Conservation (phyloP, 139 green algal species). For the Coelastrella sp. region DNA sequence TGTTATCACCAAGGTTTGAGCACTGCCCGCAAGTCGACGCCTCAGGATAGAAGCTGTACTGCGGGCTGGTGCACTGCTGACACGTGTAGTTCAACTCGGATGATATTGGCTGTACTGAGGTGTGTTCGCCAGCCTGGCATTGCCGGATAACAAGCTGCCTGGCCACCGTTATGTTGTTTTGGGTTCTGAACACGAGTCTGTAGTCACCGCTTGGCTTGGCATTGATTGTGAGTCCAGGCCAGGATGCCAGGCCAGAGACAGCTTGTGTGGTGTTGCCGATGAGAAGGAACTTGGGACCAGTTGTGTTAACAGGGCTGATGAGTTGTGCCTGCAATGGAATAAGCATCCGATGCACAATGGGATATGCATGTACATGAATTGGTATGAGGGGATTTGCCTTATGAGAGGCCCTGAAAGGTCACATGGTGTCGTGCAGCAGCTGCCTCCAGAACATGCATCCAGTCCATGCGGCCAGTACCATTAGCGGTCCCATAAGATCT, state of each 20-base stretch:
- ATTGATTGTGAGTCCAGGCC: neutral
- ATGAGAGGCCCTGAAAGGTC: too few relatives aligned
- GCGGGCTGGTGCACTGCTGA: neutral
- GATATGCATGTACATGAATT: too few relatives aligned
- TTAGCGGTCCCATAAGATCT: too few relatives aligned
- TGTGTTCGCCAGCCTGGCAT: constrained; percentile 5
- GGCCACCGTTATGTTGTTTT: neutral
- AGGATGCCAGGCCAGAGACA: neutral
- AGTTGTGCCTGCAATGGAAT: constrained; percentile 3
- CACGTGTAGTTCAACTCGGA: neutral
- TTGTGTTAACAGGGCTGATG: neutral
- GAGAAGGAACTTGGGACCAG: neutral
- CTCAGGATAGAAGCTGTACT: constrained; percentile 24
- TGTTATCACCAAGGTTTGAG: too few relatives aligned
- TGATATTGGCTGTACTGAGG: neutral
- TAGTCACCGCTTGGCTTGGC: neutral
- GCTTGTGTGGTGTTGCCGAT: constrained; percentile 22
- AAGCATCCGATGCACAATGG: too few relatives aligned
- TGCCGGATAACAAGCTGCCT: neutral
- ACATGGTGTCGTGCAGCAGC: too few relatives aligned
- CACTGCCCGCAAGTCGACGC: constrained; percentile 2
- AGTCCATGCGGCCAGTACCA: too few relatives aligned
- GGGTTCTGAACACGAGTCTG: constrained; percentile 8
- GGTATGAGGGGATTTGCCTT: too few relatives aligned
- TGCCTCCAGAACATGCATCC: too few relatives aligned